Evolutionary conservation across 139 green algal species (phyloP), one percentile per base, ranked within the genome.

Genomic region (Picochlorum sp.): DNA sequence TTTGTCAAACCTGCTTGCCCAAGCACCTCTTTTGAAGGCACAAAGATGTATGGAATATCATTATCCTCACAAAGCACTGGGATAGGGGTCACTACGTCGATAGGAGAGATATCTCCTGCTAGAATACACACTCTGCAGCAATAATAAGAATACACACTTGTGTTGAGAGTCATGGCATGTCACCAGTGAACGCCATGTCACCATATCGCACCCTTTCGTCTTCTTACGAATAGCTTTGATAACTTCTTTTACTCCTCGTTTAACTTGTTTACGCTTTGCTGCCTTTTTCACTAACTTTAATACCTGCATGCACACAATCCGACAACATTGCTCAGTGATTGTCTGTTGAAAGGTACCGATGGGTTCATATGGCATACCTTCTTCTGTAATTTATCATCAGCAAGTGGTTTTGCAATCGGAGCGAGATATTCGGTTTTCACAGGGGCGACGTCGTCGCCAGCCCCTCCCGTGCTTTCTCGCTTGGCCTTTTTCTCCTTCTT

Each of bases 171-270:
- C 18, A 58, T 6, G 20, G 18, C 41, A 45, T 8, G n/a, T 14
- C 5, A 57, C 14, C 3, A n/a, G 30, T 34, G 10, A 16, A 24
- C 16, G 16, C 26, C 85, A 30, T 0, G 28, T 30, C 4, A 30
- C 28, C 28, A 1, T 0, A 41, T 11, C 34, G 70, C 56, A 97
- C 88, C 92, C 93, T 57, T 96, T 95, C 0, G 63, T 61, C 7
- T 90, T 89, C 72, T 98, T 99, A 6, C 92, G 67, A 26, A 99
- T 67, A 3, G 89, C 85, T 69, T 99, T 99, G 8, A 98, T 91
- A 2, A 99, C 94, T 77, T 99, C 94, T 77, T 98, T 98, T 0
- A 98, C 93, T 2, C 94, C 94, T 44, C 94, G 75, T 60, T 95
- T 93, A 18, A 97, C 85, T 58, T 95, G 83, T 81, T 98, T 98